Conservation (phyloP, 768 basidiomycete genomes). For the Rhizopogon vesiculosus region DNA sequence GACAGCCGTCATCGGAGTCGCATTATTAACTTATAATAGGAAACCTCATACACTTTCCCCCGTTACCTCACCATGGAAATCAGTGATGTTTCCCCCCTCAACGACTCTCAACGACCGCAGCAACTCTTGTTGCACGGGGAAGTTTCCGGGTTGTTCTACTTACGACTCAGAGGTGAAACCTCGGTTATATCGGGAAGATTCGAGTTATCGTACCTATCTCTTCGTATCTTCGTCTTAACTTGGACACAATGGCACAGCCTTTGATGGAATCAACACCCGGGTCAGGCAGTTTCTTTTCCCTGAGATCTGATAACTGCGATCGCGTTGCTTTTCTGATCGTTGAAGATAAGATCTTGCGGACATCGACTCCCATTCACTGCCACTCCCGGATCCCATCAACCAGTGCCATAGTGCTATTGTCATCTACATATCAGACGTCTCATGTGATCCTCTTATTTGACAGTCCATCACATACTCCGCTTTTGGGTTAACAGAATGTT, state of each 20-base stretch:
- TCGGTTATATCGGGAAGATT: no score
- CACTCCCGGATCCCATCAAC: neutral
- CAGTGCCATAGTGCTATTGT: neutral
- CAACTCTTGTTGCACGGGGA: neutral
- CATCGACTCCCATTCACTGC: neutral
- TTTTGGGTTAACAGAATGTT: neutral
- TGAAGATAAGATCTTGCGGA: neutral
- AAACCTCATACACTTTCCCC: neutral
- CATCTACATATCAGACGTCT: neutral
- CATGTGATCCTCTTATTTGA: neutral
- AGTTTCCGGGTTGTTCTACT: neutral
- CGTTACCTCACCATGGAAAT: neutral
- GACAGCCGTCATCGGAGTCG: no score
- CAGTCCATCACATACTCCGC: conserved; percentile 1
- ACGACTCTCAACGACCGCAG: neutral
- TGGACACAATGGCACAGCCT: neutral
- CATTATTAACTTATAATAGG: neutral
- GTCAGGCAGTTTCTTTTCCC: neutral
- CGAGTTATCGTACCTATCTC: neutral
- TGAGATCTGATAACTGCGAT: neutral
- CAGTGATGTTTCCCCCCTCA: no score
- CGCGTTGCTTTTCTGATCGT: neutral
- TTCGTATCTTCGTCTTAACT: conserved; percentile 1
- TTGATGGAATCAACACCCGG: neutral
- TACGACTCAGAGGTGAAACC: no score